These are phyloP conservation scores for Aspergillus panamensis DNA, from an alignment of 495 filamentous ascomycete species.

Conservation along the genomic window DNA sequence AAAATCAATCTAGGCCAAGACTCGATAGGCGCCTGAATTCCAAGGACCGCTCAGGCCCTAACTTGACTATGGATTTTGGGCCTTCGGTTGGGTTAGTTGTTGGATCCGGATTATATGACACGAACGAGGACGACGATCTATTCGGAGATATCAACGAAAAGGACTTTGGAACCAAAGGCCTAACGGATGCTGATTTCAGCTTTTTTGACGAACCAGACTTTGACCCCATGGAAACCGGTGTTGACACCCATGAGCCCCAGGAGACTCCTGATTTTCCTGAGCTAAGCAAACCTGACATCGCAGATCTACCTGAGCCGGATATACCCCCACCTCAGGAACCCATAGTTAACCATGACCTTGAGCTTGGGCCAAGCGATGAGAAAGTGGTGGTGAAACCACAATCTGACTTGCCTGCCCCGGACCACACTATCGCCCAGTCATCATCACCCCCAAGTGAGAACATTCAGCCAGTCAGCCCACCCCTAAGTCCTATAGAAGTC, in stretches of 20 bases:
- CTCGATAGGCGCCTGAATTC: constrained; percentile 14
- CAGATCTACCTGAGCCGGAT: constrained; percentile 7
- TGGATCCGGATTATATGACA: constrained; percentile 45
- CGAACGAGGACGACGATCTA: constrained; percentile 56
- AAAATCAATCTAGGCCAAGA: constrained; percentile 11
- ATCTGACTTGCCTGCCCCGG: constrained; percentile 10
- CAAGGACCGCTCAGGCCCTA: constrained; percentile 24
- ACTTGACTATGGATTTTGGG: constrained; percentile 25
- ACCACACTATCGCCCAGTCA: neutral
- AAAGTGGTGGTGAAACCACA: neutral
- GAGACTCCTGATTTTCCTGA: constrained; percentile 18
- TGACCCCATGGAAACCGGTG: constrained; percentile 28
- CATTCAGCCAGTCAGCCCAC: constrained; percentile 44
- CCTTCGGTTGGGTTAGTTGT: constrained; percentile 29
- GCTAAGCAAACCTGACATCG: constrained; percentile 7
- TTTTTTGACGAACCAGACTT: constrained; percentile 73
- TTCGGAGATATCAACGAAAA: constrained; percentile 70
- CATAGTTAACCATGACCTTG: neutral
- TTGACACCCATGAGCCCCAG: constrained; percentile 10
- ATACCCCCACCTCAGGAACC: constrained; percentile 1
- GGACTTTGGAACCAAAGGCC: constrained; percentile 75
- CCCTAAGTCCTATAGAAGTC: constrained; percentile 48
- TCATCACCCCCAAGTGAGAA: constrained; percentile 22
- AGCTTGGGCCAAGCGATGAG: constrained; percentile 1
- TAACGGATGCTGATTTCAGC: constrained; percentile 85